These are phyloP conservation scores for Citrus sinensis DNA, from an alignment of 345 rosid genomes.

Conservation along the genomic window DVS_A1.0 CM039168.1:7717501-7718000, in stretches of 20 bases:
- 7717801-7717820: neutral
- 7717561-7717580: neutral
- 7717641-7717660: neutral
- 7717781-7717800: neutral
- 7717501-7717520: neutral
- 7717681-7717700: neutral
- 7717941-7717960: neutral
- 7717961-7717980: too few species aligned
- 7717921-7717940: neutral
- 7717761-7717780: neutral
- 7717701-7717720: neutral
- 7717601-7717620: neutral
- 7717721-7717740: neutral
- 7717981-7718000: neutral
- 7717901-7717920: neutral
- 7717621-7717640: neutral
- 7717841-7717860: conserved; percentile 38
- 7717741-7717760: neutral
- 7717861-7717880: conserved; percentile 12
- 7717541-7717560: neutral
- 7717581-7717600: neutral
- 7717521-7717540: neutral
- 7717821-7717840: neutral
- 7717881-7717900: conserved; percentile 4
- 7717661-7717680: neutral